phyloP scores from a whole-genome alignment of 768 basidiomycete genomes.

The Panaeolus papilionaceus region DNA sequence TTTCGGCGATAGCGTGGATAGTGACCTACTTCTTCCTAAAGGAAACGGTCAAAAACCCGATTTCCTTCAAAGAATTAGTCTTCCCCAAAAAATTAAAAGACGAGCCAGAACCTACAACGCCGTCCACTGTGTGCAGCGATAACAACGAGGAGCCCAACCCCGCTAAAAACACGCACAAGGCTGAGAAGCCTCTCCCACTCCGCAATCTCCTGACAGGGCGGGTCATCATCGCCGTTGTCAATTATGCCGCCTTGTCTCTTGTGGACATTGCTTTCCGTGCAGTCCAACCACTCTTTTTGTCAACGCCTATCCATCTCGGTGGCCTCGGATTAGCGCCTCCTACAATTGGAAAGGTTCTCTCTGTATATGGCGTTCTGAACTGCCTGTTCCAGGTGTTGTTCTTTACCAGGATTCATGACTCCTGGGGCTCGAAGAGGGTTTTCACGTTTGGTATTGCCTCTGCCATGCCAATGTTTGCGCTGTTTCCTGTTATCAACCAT shows the following conservation, averaged over 20 bases:
- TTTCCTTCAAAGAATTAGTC: conserved; percentile 23
- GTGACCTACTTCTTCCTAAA: conserved; percentile 53
- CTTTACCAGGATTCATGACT: conserved; percentile 66
- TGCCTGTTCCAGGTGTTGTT: conserved; percentile 71
- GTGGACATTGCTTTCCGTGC: conserved; percentile 58
- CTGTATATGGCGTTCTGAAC: conserved; percentile 65
- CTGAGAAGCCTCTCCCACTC: conserved; percentile 32
- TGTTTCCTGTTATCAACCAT: conserved; percentile 66
- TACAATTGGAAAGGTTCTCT: conserved; percentile 68
- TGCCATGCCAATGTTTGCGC: conserved; percentile 57
- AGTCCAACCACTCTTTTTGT: conserved; percentile 67
- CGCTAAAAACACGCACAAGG: conserved; percentile 12
- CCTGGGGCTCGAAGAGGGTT: conserved; percentile 67
- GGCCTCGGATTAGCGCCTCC: conserved; percentile 67
- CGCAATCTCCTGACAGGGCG: conserved; percentile 43
- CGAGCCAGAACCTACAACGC: background rate
- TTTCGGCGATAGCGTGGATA: conserved; percentile 54
- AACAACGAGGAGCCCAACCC: background rate
- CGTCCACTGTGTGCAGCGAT: conserved; percentile 3
- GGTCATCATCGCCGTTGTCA: conserved; percentile 57
- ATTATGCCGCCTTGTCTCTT: conserved; percentile 61
- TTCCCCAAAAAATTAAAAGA: conserved; percentile 20
- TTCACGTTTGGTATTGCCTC: conserved; percentile 59
- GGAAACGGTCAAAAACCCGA: conserved; percentile 42
- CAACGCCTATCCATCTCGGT: conserved; percentile 65